A percentile compares a stretch with the other conserved stretches of the same genome.
These are phyloP conservation scores for Ogataea haglerorum DNA, from an alignment of 805 yeast genomes.

Conservation along the genomic window DNA sequence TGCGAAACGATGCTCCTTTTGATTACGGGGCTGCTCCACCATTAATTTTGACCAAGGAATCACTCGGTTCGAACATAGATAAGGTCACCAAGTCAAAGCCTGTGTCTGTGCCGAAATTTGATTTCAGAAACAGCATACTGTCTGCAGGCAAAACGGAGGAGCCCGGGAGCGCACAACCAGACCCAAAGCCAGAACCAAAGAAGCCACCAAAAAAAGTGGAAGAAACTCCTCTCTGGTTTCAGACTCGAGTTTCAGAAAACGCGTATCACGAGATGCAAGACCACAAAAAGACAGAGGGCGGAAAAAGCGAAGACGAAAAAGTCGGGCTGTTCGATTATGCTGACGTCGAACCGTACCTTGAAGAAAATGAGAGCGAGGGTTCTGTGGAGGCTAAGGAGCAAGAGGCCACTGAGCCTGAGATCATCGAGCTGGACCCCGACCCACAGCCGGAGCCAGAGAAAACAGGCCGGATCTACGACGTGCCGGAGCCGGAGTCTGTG, in stretches of 20 bases:
- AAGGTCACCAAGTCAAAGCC: conserved; percentile 4
- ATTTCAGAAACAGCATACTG: conserved; percentile 13
- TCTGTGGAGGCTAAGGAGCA: conserved; percentile 4
- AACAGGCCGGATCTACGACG: too few relatives aligned
- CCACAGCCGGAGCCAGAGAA: background rate
- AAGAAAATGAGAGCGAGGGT: conserved; percentile 1
- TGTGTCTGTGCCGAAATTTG: conserved; percentile 14
- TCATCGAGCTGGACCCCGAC: background rate
- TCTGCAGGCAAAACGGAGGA: conserved; percentile 3
- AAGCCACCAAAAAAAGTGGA: background rate
- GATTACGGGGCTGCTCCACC: conserved; percentile 16
- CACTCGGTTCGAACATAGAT: conserved; percentile 15
- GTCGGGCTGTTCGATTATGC: conserved; percentile 51
- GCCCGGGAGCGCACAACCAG: background rate
- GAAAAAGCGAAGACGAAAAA: conserved; percentile 38
- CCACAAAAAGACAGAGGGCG: background rate
- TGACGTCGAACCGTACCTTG: conserved; percentile 39
- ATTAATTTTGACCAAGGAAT: conserved; percentile 19
- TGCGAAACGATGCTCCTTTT: conserved; percentile 3
- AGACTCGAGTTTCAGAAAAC: background rate
- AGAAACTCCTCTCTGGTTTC: conserved; percentile 26
- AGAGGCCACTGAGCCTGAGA: background rate
- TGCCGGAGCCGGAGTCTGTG: too few relatives aligned
- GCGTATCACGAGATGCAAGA: conserved; percentile 6
- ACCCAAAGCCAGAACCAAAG: background rate